Evolutionary conservation across 2,329 filamentous ascomycete genomes (phyloP).

Genomic region (Macrophomina phaseolina): DNA sequence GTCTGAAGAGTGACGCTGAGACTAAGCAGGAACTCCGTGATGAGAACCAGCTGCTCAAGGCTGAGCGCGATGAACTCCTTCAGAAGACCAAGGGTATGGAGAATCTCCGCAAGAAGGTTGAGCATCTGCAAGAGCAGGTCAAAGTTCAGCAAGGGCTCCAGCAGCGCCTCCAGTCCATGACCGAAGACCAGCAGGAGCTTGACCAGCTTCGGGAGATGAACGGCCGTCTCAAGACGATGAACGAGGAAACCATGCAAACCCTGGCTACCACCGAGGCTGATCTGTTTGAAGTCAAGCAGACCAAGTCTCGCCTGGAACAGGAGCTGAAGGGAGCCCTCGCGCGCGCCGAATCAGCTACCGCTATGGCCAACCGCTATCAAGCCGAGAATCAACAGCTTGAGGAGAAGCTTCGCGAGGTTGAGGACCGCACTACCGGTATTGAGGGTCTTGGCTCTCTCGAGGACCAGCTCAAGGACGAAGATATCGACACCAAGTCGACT

Average conservation of each 20-base stretch:
- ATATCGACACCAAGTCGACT: constrained; percentile 3
- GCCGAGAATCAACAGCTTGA: constrained; percentile 55
- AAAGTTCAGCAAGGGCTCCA: constrained; percentile 50
- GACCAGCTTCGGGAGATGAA: constrained; percentile 53
- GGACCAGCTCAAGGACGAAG: constrained; percentile 42
- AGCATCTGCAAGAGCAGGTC: constrained; percentile 55
- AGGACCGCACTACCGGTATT: constrained; percentile 31
- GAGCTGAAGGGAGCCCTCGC: constrained; percentile 54
- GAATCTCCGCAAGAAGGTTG: constrained; percentile 61
- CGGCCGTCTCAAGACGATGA: constrained; percentile 54
- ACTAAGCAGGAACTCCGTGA: constrained; percentile 57
- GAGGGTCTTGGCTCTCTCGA: constrained; percentile 42
- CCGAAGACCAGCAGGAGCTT: constrained; percentile 52
- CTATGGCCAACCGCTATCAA: constrained; percentile 55
- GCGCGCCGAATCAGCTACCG: constrained; percentile 54
- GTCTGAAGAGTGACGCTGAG: constrained; percentile 48
- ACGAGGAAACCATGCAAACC: constrained; percentile 57
- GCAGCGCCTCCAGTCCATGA: constrained; percentile 52
- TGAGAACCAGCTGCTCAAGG: constrained; percentile 55
- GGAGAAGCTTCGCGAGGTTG: constrained; percentile 50
- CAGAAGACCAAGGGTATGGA: constrained; percentile 58
- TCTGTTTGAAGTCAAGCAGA: constrained; percentile 57
- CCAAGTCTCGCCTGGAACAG: constrained; percentile 54
- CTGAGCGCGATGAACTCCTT: constrained; percentile 56
- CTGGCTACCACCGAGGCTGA: constrained; percentile 58